Evolutionary conservation across 2,329 filamentous ascomycete species (phyloP).

Genomic region (Arthrobotrys megalospora): DNA sequence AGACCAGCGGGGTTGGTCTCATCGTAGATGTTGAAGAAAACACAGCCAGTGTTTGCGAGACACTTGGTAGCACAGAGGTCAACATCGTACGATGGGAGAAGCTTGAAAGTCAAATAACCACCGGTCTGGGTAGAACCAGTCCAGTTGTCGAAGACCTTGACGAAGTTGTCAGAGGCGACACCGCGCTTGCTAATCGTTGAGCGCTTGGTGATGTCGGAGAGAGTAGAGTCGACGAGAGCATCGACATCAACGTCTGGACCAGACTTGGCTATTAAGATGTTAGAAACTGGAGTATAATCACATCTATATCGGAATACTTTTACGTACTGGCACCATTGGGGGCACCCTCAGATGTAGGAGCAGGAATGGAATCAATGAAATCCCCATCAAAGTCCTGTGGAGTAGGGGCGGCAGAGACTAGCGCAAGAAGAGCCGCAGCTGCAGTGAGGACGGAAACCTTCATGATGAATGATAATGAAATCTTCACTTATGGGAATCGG

Average conservation of each 20-base stretch:
- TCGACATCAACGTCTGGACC: conserved; percentile 31
- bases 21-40: conserved; percentile 45
- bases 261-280: conserved; percentile 18
- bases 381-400: conserved; percentile 2
- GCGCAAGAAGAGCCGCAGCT: conserved; percentile 2
- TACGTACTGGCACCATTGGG: conserved; percentile 22
- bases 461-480: conserved; percentile 34
- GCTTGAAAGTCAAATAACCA: conserved; percentile 25
- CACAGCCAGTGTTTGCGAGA: conserved; percentile 22
- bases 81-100: conserved; percentile 25
- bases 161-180: conserved; percentile 28
- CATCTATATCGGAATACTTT: background rate
- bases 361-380: conserved; percentile 14
- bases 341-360: conserved; percentile 4
- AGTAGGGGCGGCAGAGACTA: conserved; percentile 22
- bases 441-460: conserved; percentile 21
- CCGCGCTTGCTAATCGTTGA: conserved; percentile 11
- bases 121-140: conserved; percentile 26
- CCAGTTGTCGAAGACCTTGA: conserved; percentile 40
- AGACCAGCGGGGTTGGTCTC: conserved; percentile 16
- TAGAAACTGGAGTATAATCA: background rate
- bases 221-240: conserved; percentile 10
- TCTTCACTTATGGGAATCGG: background rate
- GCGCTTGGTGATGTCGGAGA: conserved; percentile 10
- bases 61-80: conserved; percentile 31